These are phyloP conservation scores for Chenopodium suecicum DNA, from an alignment of 148 eudicot species.

Conservation along the genomic window DNA sequence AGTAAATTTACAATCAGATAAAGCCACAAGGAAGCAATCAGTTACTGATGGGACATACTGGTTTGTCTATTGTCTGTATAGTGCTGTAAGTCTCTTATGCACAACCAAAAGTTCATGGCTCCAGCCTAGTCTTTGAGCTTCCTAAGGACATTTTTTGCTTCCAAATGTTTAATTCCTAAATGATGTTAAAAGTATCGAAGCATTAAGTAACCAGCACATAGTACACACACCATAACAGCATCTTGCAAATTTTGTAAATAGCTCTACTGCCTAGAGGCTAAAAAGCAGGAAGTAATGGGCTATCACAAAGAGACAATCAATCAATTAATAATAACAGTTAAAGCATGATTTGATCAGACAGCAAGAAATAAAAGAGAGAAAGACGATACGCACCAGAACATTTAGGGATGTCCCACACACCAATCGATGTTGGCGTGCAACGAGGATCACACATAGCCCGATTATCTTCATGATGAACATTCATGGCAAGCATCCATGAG, in stretches of 20 bases:
- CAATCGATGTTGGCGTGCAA: conserved; percentile 64
- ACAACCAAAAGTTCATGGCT: not conserved
- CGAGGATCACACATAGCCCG: conserved; percentile 56
- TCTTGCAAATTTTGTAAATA: not conserved
- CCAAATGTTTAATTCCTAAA: not conserved
- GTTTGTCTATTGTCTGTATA: not conserved
- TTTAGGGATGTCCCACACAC: conserved; percentile 77
- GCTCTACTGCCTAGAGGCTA: not conserved
- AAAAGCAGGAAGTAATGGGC: not conserved
- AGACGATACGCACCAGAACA: conserved; percentile 51
- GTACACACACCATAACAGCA: not conserved
- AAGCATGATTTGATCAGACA: not conserved
- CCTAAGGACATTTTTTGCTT: not conserved
- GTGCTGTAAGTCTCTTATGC: not conserved
- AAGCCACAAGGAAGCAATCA: not conserved
- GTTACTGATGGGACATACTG: not conserved
- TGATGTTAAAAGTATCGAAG: not conserved
- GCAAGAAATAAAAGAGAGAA: not conserved
- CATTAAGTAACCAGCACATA: not conserved
- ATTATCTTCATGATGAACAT: conserved; percentile 67
- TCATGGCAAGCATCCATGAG: conserved; percentile 79
- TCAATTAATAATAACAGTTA: not conserved
- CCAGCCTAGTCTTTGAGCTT: not conserved
- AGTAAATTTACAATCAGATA: not conserved
- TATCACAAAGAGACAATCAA: not conserved